Percentiles rank a stretch among this genome's conserved stretches.
phyloP scores from a whole-genome alignment of 768 basidiomycete species.

The Cubamyces sp. region DNA sequence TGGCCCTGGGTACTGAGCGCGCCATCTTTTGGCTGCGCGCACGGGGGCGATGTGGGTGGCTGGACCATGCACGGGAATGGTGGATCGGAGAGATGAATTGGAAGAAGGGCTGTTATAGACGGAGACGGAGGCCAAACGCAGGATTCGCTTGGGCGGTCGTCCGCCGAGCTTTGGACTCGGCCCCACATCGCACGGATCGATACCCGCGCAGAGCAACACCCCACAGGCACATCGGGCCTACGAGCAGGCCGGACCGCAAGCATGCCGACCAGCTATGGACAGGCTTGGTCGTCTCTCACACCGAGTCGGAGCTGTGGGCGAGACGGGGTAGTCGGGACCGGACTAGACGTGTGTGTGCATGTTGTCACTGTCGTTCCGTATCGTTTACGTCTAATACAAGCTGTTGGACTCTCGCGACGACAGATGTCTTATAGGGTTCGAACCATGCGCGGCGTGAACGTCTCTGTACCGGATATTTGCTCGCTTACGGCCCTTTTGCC shows the following conservation, averaged over 20 bases:
- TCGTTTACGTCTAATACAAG: constrained; percentile 25
- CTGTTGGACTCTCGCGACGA: neutral
- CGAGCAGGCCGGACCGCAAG: neutral
- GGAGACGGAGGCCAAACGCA: constrained; percentile 2
- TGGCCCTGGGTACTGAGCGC: constrained; percentile 21
- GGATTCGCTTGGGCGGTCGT: constrained; percentile 1
- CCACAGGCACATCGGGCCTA: neutral
- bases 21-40: neutral
- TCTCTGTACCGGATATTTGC: neutral
- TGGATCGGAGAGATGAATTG: neutral
- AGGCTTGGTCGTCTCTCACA: neutral
- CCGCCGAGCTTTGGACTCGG: constrained; percentile 16
- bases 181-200: neutral
- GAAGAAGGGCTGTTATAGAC: constrained; percentile 5
- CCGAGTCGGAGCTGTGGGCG: neutral
- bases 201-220: constrained; percentile 11
- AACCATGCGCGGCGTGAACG: neutral
- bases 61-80: constrained; percentile 25
- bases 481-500: neutral
- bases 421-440: neutral
- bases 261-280: neutral
- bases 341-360: constrained; percentile 24
- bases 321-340: constrained; percentile 1
- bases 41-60: constrained; percentile 21
- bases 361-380: constrained; percentile 16